Evolutionary conservation across 805 yeast genomes (phyloP).

Genomic region (Candida maris): DNA sequence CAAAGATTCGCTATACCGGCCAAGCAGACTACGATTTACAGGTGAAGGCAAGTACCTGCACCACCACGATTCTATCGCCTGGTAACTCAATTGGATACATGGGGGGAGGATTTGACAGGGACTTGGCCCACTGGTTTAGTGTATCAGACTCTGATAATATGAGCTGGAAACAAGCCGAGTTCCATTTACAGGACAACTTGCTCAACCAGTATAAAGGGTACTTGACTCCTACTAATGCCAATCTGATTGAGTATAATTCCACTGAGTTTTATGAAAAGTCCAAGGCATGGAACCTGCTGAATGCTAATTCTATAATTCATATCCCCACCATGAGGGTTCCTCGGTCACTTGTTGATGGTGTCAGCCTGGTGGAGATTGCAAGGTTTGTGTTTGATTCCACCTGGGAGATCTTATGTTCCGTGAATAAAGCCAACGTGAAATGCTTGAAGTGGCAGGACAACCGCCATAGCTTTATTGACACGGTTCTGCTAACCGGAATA

Average conservation of each 20-base stretch:
- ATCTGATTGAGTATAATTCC: constrained; percentile 28
- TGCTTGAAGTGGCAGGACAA: constrained; percentile 11
- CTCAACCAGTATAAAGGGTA: constrained; percentile 28
- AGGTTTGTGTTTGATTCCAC: constrained; percentile 35
- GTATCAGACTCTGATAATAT: constrained; percentile 3
- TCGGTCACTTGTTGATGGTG: constrained; percentile 10
- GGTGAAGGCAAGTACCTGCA: constrained; percentile 15
- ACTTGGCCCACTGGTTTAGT: constrained; percentile 29
- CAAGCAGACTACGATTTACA: constrained; percentile 10
- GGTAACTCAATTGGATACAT: constrained; percentile 49
- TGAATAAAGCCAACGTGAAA: constrained; percentile 21
- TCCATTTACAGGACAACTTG: constrained; percentile 14
- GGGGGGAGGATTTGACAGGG: constrained; percentile 50
- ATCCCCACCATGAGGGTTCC: constrained; percentile 41
- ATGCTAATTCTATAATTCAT: constrained; percentile 32
- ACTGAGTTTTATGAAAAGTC: constrained; percentile 17
- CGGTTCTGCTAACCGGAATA: constrained; percentile 34
- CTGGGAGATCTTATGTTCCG: constrained; percentile 32
- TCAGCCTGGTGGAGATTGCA: constrained; percentile 4
- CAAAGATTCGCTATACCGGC: constrained; percentile 6
- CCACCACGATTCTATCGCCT: constrained; percentile 42
- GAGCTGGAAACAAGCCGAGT: constrained; percentile 23
- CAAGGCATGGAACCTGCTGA: constrained; percentile 27
- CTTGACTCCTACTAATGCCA: constrained; percentile 29
- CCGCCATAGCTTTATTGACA: constrained; percentile 19